These are phyloP conservation scores for Esteya vermicola DNA, from an alignment of 2,329 filamentous ascomycete species.

Conservation along the genomic window DNA sequence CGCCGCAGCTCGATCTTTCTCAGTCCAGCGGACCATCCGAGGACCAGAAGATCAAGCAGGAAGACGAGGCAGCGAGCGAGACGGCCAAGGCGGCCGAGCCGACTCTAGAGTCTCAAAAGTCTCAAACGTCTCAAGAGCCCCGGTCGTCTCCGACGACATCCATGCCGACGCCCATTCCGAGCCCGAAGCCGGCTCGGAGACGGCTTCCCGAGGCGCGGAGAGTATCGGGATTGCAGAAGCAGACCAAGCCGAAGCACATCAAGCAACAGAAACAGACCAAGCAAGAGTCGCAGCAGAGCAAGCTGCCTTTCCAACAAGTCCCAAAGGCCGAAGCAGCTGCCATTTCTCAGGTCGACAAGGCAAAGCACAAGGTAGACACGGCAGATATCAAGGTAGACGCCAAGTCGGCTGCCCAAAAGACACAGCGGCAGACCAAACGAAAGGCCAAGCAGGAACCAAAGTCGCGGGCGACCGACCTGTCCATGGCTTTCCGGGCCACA, in stretches of 20 bases:
- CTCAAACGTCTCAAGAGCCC: conserved; percentile 7
- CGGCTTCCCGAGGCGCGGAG: conserved; percentile 24
- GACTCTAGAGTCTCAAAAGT: conserved; percentile 1
- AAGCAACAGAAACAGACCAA: no score
- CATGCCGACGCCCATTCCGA: conserved; percentile 44
- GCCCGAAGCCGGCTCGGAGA: conserved; percentile 29
- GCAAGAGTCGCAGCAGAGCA: conserved; percentile 42
- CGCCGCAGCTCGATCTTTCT: no score
- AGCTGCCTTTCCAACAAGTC: conserved; percentile 26
- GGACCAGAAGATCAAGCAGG: conserved; percentile 9
- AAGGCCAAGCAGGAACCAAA: conserved; percentile 19
- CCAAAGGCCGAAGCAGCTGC: neutral
- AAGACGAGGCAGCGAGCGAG: neutral
- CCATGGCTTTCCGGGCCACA: conserved; percentile 29
- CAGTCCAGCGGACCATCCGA: neutral
- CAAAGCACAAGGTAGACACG: neutral
- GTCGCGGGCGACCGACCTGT: conserved; percentile 12
- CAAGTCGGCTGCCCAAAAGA: conserved; percentile 14
- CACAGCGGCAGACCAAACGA: conserved; percentile 18
- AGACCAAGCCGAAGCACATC: no score
- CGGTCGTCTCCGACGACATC: conserved; percentile 21
- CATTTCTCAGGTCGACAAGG: neutral
- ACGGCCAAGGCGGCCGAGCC: neutral
- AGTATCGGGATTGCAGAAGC: no score
- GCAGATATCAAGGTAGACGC: conserved; percentile 1